phyloP scores from a whole-genome alignment of 2,329 filamentous ascomycete species.

The Eutypella sp. region DNA sequence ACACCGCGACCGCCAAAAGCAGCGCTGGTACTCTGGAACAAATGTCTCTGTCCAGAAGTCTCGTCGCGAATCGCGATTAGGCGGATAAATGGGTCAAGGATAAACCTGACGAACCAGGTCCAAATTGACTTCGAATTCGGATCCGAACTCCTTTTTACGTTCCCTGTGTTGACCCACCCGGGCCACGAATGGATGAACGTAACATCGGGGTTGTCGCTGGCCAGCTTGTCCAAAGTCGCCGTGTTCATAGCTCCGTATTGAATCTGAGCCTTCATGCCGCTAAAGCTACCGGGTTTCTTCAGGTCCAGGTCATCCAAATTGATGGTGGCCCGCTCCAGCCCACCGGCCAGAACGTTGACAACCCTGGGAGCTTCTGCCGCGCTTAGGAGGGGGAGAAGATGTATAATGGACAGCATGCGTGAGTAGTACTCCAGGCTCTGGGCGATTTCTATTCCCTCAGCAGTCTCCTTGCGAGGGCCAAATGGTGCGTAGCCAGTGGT shows the following conservation, averaged over 20 bases:
- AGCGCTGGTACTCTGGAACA: slow-evolving; percentile 32
- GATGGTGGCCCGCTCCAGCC: slow-evolving; percentile 23
- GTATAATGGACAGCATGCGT: slow-evolving; percentile 34
- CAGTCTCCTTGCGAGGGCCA: slow-evolving; percentile 29
- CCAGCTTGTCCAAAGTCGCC: slow-evolving; percentile 26
- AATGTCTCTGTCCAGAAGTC: slow-evolving; percentile 28
- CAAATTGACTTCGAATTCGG: slow-evolving; percentile 14
- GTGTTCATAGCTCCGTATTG: slow-evolving; percentile 30
- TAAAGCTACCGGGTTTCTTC: slow-evolving; percentile 27
- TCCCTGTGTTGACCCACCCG: slow-evolving; percentile 31
- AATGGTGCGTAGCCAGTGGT: slow-evolving; percentile 40
- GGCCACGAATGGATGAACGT: slow-evolving; percentile 33
- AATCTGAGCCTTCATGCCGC: slow-evolving; percentile 22
- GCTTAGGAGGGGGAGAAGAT: slow-evolving; percentile 35
- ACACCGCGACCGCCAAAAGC: slow-evolving; percentile 30
- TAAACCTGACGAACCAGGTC: slow-evolving; percentile 26
- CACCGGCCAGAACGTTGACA: slow-evolving; percentile 30
- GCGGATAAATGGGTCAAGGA: slow-evolving; percentile 27
- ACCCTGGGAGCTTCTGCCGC: slow-evolving; percentile 25
- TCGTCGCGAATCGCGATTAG: slow-evolving; percentile 25
- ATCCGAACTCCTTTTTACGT: slow-evolving; percentile 23
- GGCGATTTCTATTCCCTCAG: slow-evolving; percentile 37
- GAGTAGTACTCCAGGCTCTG: slow-evolving; percentile 38
- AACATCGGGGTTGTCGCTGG: slow-evolving; percentile 24
- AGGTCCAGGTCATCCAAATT: slow-evolving; percentile 31